Conservation (phyloP, 2,329 filamentous ascomycete genomes). For the Claviceps paspali region DNA sequence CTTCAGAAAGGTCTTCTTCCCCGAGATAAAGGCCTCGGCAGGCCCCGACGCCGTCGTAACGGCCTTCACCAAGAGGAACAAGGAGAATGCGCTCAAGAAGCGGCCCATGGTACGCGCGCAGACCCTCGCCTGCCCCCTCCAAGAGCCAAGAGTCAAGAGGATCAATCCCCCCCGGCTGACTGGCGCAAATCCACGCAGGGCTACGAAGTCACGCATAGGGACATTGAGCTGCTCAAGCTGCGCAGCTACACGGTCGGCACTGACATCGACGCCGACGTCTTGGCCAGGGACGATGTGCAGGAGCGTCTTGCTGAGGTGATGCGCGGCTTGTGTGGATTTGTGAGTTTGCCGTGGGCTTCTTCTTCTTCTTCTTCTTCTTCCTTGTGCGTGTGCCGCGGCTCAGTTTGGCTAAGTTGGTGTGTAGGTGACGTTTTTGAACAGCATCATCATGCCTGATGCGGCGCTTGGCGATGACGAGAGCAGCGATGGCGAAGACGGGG, state of each 20-base stretch:
- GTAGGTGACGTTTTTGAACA: constrained; percentile 59
- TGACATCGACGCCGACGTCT: constrained; percentile 48
- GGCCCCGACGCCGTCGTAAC: constrained; percentile 39
- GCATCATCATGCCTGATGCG: constrained; percentile 57
- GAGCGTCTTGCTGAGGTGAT: constrained; percentile 51
- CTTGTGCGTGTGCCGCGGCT: not conserved
- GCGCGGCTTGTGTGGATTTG: constrained; percentile 59
- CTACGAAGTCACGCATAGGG: constrained; percentile 56
- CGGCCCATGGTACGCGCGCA: constrained; percentile 56
- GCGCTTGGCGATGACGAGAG: constrained; percentile 26
- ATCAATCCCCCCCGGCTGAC: no score
- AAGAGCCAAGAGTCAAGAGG: no score
- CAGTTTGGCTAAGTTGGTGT: not conserved
- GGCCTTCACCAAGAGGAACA: constrained; percentile 57
- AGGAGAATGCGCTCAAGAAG: constrained; percentile 64
- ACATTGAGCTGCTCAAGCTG: constrained; percentile 69
- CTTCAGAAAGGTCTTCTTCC: constrained; percentile 52
- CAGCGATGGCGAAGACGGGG: constrained; percentile 19
- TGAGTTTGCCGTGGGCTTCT: no score
- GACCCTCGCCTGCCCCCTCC: no score
- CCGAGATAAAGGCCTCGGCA: constrained; percentile 19
- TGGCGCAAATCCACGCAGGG: no score
- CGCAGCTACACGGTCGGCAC: constrained; percentile 61
- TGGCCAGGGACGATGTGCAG: constrained; percentile 47
- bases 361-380: not conserved